A percentile compares a stretch with the other conserved stretches of the same genome.
Conservation (phyloP, 768 basidiomycete genomes). For the Leccinum boreale region DNA sequence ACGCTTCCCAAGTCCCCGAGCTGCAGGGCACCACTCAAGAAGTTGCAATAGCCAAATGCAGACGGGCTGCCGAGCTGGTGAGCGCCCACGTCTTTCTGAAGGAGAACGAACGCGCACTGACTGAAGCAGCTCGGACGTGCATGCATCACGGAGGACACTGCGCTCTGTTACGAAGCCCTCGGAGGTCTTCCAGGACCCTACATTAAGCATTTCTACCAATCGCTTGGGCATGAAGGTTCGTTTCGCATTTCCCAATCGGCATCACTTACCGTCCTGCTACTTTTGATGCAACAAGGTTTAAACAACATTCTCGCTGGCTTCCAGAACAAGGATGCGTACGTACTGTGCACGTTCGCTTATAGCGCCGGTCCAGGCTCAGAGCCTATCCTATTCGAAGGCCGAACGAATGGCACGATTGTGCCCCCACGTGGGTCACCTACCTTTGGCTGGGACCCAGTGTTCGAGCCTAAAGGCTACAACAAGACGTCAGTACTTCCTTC, state of each 20-base stretch:
- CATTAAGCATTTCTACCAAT: conserved; percentile 88
- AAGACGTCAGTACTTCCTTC: conserved; percentile 66
- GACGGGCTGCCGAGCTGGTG: conserved; percentile 78
- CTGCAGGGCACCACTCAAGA: conserved; percentile 91
- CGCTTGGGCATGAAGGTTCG: conserved; percentile 80
- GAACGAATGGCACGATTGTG: conserved; percentile 88
- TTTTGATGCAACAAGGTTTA: conserved; percentile 45
- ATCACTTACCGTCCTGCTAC: background rate
- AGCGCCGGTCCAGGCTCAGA: conserved; percentile 77
- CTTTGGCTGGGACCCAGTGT: conserved; percentile 93
- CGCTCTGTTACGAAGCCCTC: conserved; percentile 85
- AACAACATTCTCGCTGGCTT: conserved; percentile 82
- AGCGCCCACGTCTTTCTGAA: conserved; percentile 14
- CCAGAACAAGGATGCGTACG: conserved; percentile 73
- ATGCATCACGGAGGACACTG: conserved; percentile 89
- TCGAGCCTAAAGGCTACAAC: conserved; percentile 71
- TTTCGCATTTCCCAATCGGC: background rate
- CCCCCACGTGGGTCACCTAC: conserved; percentile 69
- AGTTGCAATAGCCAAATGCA: conserved; percentile 85
- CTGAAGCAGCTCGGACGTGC: conserved; percentile 44
- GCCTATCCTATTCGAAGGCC: conserved; percentile 82
- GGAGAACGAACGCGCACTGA: background rate
- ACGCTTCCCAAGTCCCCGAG: conserved; percentile 69
- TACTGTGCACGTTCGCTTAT: conserved; percentile 96
- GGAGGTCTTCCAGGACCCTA: conserved; percentile 96